These are phyloP conservation scores for Lenzites betulinus DNA, from an alignment of 768 basidiomycete genomes.

Conservation along the genomic window DNA sequence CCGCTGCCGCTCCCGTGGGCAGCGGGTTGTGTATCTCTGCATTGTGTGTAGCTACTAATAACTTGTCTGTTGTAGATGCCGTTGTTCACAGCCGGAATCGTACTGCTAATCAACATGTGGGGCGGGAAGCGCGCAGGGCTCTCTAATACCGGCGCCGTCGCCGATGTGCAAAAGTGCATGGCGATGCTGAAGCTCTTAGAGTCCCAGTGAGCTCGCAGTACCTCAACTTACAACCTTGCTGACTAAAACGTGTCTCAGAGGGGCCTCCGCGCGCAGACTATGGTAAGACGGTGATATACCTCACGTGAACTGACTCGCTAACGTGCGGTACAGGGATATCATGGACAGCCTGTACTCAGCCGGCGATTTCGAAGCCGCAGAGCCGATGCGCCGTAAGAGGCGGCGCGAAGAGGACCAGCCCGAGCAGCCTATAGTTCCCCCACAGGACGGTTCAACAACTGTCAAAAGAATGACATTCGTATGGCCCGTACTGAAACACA, in stretches of 20 bases:
- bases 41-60: no score
- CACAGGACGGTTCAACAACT: no score
- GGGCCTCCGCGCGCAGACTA: not conserved
- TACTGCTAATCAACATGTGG: constrained; percentile 53
- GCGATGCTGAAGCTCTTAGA: constrained; percentile 21
- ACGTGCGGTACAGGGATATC: not conserved
- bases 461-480: no score
- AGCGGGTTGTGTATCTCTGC: no score
- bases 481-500: not conserved
- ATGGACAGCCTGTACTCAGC: constrained; percentile 2
- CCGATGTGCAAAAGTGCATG: constrained; percentile 47
- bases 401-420: not conserved
- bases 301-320: not conserved
- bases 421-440: not conserved
- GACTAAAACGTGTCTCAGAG: not conserved
- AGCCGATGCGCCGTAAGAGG: constrained; percentile 1
- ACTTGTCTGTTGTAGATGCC: constrained; percentile 21
- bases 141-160: constrained; percentile 38
- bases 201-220: constrained; percentile 7
- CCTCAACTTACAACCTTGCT: not conserved
- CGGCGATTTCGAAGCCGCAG: not conserved
- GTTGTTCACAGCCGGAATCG: constrained; percentile 45
- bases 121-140: constrained; percentile 39
- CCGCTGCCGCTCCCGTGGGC: not conserved
- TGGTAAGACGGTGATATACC: not conserved